A percentile compares a stretch with the other conserved stretches of the same genome.
Conservation (phyloP, 768 basidiomycete genomes). For the Amanita jacksonii region DNA sequence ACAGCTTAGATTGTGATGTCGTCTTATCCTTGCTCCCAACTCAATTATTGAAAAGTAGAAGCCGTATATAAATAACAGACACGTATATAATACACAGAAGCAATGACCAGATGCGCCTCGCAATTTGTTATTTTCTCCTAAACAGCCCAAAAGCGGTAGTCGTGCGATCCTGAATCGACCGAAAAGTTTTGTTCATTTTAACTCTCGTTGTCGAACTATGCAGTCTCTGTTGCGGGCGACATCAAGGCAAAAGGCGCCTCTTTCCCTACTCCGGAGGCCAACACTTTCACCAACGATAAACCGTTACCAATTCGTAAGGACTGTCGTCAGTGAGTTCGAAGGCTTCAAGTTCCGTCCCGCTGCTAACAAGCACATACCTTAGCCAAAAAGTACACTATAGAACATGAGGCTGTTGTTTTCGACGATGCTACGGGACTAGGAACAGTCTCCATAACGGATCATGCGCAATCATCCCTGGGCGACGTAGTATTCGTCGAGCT, state of each 20-base stretch:
- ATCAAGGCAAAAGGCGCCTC: not conserved
- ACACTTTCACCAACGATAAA: not conserved
- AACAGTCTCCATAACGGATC: slow-evolving; percentile 79
- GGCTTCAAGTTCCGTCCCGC: not conserved
- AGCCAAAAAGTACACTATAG: slow-evolving; percentile 77
- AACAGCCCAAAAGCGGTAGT: slow-evolving; percentile 14
- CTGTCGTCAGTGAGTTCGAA: slow-evolving; percentile 48
- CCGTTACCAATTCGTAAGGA: slow-evolving; percentile 28
- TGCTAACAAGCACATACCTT: slow-evolving; percentile 7
- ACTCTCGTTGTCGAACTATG: slow-evolving; percentile 24
- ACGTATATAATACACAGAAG: not conserved
- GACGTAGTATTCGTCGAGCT: slow-evolving; percentile 98
- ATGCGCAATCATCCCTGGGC: slow-evolving; percentile 86
- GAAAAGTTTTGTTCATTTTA: not conserved
- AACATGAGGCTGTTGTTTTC: slow-evolving; percentile 81
- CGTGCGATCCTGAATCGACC: not conserved
- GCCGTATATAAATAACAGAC: no score
- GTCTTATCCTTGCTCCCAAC: not conserved
- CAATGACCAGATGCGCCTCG: not conserved
- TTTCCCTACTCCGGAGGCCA: not conserved
- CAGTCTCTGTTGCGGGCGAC: slow-evolving; percentile 2
- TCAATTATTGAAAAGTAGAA: not conserved
- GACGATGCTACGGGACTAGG: slow-evolving; percentile 74
- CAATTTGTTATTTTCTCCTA: not conserved
- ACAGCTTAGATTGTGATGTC: slow-evolving; percentile 9